Percentiles rank a stretch among this genome's conserved stretches.
phyloP scores from a whole-genome alignment of 1,284 basidiomycete genomes.

The Tremellales sp. region DNA sequence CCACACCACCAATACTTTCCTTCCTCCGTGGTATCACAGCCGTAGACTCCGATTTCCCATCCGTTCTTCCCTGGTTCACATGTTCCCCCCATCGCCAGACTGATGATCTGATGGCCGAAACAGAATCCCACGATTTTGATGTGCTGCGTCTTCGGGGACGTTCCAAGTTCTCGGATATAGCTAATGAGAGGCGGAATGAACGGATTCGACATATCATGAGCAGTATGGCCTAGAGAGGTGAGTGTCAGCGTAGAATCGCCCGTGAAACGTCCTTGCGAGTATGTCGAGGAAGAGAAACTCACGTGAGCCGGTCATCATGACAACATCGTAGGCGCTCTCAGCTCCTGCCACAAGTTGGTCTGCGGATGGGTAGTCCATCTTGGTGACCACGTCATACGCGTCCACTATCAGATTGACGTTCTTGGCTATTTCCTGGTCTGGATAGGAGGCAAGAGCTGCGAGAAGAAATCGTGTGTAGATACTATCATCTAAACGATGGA shows the following conservation, averaged over 20 bases:
- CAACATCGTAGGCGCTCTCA: conserved; percentile 44
- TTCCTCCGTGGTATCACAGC: conserved; percentile 46
- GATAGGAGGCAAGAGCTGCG: conserved; percentile 33
- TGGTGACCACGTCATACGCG: conserved; percentile 52
- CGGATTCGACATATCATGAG: conserved; percentile 31
- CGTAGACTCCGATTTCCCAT: conserved; percentile 54
- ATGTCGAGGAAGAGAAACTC: conserved; percentile 19
- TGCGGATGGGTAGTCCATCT: conserved; percentile 49
- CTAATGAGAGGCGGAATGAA: conserved; percentile 36
- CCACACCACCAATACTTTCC: conserved; percentile 50
- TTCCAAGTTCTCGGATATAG: conserved; percentile 33
- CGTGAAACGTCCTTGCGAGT: too few relatives aligned
- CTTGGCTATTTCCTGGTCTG: conserved; percentile 22
- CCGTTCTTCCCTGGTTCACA: conserved; percentile 50
- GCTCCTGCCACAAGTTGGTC: conserved; percentile 44
- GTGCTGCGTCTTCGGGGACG: conserved; percentile 23
- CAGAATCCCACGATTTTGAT: conserved; percentile 50
- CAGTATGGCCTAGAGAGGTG: conserved; percentile 35
- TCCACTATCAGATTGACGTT: conserved; percentile 48
- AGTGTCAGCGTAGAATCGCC: not conserved
- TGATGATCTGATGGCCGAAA: conserved; percentile 55
- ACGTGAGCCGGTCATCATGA: conserved; percentile 56
- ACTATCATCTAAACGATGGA: conserved; percentile 34
- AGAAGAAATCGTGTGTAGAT: conserved; percentile 49
- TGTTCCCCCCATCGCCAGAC: conserved; percentile 51